Evolutionary conservation across 176 grass and related monocot species (phyloP), one percentile per base, ranked within the genome.

Genomic region (Phyllostachys edulis): DNA sequence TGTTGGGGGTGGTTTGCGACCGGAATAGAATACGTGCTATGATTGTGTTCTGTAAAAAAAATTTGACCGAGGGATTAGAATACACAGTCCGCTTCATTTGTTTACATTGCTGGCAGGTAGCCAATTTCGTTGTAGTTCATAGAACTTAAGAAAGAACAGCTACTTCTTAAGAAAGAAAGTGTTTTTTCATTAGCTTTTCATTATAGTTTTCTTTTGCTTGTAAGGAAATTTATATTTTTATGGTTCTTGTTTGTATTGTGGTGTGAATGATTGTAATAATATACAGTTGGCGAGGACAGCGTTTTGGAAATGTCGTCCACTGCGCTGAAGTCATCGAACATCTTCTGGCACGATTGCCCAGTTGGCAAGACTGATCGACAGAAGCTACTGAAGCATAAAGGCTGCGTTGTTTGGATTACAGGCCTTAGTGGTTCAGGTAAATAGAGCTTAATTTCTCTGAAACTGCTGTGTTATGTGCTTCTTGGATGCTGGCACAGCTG

Each of bases 401-500:
- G 94, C 0, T 97, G 94, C 44, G 87, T 97, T 57, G 89, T 97
- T 42, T 97, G 94, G 94, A 97, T 97, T 69, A 97, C 91, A 44
- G 94, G 94, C 57, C 91, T 97, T 70, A 97, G 94, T 41, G 91
- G 94, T 46, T 94, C 94, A 88, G 94, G 94, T 91, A 79, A 80
- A 16, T 76, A 9, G 52, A 21, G 4, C 45, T 41, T 69, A 2
- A 8, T 76, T 75, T 62, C 18, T 78, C 61, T 61, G 44, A 26
- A 63, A 32, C 12, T 61, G 4, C 21, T 78, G 2, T 67, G 17
- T 5, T 69, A 37, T 51, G n/a, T 55, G 40, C 18, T 40, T 78
- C 1, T 63, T 67, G 66, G 18, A 50, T 85, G 27, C 38, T 21
- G 16, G 5, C 46, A 24, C 36, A 73, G 52, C 57, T 23, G 4